Percentiles rank a stretch among this genome's conserved stretches.
phyloP scores from a whole-genome alignment of 768 basidiomycete species.

The Neoboletus subvelutipes region DNA sequence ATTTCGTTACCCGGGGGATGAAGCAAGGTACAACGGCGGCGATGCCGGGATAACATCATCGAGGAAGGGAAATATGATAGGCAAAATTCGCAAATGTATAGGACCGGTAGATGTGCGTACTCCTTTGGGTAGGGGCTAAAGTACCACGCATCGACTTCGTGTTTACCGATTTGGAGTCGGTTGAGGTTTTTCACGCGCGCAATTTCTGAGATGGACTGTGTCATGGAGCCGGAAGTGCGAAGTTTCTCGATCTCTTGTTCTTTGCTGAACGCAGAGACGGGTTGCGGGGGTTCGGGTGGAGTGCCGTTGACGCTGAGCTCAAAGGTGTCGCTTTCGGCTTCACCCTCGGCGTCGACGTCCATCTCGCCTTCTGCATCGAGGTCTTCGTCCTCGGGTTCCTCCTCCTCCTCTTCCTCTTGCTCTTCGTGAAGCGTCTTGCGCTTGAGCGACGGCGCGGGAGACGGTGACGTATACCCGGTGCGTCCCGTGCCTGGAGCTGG shows the following conservation, averaged over 20 bases:
- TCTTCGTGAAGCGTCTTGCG: conserved; percentile 68
- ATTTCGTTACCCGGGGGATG: conserved; percentile 99
- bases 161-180: conserved; percentile 90
- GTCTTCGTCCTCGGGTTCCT: conserved; percentile 49
- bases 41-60: conserved; percentile 90
- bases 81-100: conserved; percentile 99
- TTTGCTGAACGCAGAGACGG: conserved; percentile 79
- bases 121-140: conserved; percentile 99
- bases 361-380: conserved; percentile 46
- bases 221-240: conserved; percentile 97
- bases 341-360: conserved; percentile 48
- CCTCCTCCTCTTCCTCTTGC: conserved; percentile 59
- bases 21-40: conserved; percentile 83
- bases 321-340: conserved; percentile 63
- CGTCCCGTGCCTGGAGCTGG: conserved; percentile 34
- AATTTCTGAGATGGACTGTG: conserved; percentile 96
- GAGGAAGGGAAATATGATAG: conserved; percentile 88
- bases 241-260: conserved; percentile 99
- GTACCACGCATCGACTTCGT: conserved; percentile 99
- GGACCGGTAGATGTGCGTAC: conserved; percentile 90
- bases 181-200: conserved; percentile 98
- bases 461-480: conserved; percentile 48
- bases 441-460: conserved; percentile 61
- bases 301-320: conserved; percentile 53
- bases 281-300: conserved; percentile 50